Conservation (phyloP, 441 rosid species). For the Hura crepitans region DNA sequence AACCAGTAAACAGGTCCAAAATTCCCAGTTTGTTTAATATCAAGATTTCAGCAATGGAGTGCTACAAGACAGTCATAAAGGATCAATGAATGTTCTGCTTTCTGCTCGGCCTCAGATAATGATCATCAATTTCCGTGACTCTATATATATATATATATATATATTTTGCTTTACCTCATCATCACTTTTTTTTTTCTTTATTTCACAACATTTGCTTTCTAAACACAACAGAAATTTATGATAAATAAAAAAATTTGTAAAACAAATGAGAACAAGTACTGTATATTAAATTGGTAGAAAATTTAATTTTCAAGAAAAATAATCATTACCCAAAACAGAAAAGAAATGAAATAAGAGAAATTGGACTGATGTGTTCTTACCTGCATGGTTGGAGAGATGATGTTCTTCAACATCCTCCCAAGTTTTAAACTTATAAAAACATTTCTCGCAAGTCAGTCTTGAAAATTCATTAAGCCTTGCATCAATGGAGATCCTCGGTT, state of each 20-base stretch:
- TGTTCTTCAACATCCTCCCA: constrained; percentile 50
- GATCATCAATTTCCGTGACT: no score
- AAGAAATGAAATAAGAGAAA: neutral
- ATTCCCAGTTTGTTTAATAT: neutral
- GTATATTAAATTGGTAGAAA: no score
- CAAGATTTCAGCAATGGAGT: neutral
- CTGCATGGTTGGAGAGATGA: constrained; percentile 53
- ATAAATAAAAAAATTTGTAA: neutral
- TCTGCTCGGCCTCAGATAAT: no score
- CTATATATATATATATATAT: no score
- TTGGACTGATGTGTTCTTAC: constrained; percentile 28
- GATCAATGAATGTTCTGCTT: no score
- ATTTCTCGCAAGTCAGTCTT: constrained; percentile 39
- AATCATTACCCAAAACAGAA: neutral
- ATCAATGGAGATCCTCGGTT: constrained; percentile 20
- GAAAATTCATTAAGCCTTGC: constrained; percentile 29
- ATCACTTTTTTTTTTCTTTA: no score
- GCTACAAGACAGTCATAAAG: no score
- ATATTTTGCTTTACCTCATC: no score
- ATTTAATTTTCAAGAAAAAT: no score
- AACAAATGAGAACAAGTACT: no score
- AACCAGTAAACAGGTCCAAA: neutral
- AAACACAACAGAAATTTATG: no score
- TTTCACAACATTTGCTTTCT: no score
- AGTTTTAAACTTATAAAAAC: constrained; percentile 39